Conservation (phyloP, 164 flowering plant genomes). For the Nymphaea thermarum region DNA sequence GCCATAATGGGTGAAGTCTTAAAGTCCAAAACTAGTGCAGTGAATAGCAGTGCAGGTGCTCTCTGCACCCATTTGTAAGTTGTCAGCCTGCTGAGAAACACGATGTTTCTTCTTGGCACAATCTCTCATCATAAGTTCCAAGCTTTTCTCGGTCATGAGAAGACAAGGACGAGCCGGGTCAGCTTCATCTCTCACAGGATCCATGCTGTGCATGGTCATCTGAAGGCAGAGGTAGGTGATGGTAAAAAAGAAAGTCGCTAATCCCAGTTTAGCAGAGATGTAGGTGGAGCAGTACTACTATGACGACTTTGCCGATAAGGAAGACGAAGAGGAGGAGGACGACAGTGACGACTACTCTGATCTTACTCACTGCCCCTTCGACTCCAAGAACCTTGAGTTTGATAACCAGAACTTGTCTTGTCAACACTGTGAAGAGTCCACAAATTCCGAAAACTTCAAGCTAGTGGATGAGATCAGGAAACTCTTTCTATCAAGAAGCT, state of each 20-base stretch:
- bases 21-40: constrained; percentile 33
- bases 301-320: not conserved
- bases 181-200: not conserved
- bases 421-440: constrained; percentile 52
- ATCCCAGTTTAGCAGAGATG: constrained; percentile 5
- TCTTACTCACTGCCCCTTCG: constrained; percentile 32
- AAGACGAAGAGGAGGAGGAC: not conserved
- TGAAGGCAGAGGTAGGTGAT: not conserved
- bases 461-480: constrained; percentile 56
- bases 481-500: not conserved
- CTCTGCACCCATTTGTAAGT: constrained; percentile 35
- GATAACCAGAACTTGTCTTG: constrained; percentile 32
- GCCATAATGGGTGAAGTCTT: constrained; percentile 22
- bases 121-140: constrained; percentile 41
- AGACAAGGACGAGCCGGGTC: not conserved
- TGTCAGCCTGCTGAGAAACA: constrained; percentile 34
- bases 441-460: constrained; percentile 39
- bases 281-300: constrained; percentile 2
- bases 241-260: constrained; percentile 13
- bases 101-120: constrained; percentile 31
- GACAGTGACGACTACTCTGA: constrained; percentile 30
- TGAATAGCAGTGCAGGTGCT: constrained; percentile 35
- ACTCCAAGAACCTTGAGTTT: constrained; percentile 18
- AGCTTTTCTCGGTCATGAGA: not conserved
- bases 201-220: not conserved